Percentiles rank a stretch among this genome's conserved stretches.
Conservation (phyloP, 208 protist species). For the Trypanosoma avium region DNA sequence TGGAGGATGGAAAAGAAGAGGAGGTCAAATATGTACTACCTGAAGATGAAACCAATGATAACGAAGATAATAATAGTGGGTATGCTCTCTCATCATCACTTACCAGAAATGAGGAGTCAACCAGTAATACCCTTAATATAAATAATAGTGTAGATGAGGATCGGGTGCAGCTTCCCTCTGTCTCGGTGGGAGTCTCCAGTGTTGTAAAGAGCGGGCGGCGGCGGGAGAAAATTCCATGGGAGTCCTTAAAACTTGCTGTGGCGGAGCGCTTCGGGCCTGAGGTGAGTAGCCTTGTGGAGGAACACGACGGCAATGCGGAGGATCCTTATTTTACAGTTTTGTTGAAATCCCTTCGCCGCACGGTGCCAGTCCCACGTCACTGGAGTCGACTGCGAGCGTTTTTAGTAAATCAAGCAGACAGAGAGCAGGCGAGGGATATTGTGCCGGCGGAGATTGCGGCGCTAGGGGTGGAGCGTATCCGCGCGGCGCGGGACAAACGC, state of each 20-base stretch:
- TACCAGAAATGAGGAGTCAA: too few relatives aligned
- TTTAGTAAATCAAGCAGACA: slow-evolving; percentile 94
- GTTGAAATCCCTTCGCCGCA: slow-evolving; percentile 91
- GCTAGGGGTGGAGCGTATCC: slow-evolving; percentile 94
- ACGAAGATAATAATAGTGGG: slow-evolving; percentile 9
- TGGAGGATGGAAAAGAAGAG: slow-evolving; percentile 16
- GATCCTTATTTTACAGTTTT: slow-evolving; percentile 96
- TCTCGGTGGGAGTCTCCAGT: slow-evolving; percentile 6
- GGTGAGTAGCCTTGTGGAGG: slow-evolving; percentile 90
- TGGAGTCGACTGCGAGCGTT: slow-evolving; percentile 98
- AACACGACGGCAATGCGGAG: slow-evolving; percentile 95
- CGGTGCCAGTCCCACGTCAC: slow-evolving; percentile 97
- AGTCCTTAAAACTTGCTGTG: slow-evolving; percentile 57
- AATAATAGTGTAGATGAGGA: too few relatives aligned
- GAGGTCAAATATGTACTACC: slow-evolving; percentile 56
- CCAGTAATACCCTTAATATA: too few relatives aligned
- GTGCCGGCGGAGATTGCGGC: slow-evolving; percentile 94
- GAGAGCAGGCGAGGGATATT: slow-evolving; percentile 93
- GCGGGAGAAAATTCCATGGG: slow-evolving; percentile 57
- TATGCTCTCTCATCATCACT: not conserved
- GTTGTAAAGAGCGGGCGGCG: slow-evolving; percentile 22
- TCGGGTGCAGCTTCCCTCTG: slow-evolving; percentile 28
- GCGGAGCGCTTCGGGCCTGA: slow-evolving; percentile 36
- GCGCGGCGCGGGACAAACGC: slow-evolving; percentile 97
- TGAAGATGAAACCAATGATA: too few relatives aligned